Evolutionary conservation across 169 alveolate species (phyloP).

Genomic region (Cryptosporidium ubiquitum): DNA sequence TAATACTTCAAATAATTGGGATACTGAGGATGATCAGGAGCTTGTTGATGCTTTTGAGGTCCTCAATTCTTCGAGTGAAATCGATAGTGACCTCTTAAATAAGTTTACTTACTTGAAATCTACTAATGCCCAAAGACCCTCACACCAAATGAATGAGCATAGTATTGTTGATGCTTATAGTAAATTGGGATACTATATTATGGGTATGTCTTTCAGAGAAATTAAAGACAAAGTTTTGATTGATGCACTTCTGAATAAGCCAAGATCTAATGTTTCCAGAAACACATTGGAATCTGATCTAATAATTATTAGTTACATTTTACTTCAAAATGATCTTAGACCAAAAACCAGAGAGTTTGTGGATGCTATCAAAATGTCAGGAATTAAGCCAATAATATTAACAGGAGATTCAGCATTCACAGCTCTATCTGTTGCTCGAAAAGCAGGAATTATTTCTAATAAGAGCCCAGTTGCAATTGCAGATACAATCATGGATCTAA

Average conservation of each 20-base stretch:
- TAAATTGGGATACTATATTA: slow-evolving; percentile 53
- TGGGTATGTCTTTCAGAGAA: slow-evolving; percentile 53
- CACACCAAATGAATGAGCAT: neutral
- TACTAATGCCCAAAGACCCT: neutral
- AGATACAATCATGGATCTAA: neutral
- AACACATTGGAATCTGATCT: slow-evolving; percentile 22
- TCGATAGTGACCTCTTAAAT: neutral
- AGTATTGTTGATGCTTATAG: slow-evolving; percentile 36
- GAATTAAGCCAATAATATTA: slow-evolving; percentile 51
- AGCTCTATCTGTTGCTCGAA: slow-evolving; percentile 53
- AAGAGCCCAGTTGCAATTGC: slow-evolving; percentile 18
- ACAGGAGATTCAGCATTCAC: slow-evolving; percentile 71
- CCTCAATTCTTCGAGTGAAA: slow-evolving; percentile 10
- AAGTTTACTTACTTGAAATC: neutral
- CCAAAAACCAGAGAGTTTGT: slow-evolving; percentile 13
- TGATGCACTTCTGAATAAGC: slow-evolving; percentile 32
- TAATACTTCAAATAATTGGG: neutral
- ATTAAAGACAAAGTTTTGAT: slow-evolving; percentile 49
- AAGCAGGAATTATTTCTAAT: slow-evolving; percentile 25
- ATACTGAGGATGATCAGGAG: slow-evolving; percentile 24
- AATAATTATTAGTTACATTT: neutral
- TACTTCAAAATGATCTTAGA: slow-evolving; percentile 32
- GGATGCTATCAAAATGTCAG: slow-evolving; percentile 8
- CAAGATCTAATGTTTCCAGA: slow-evolving; percentile 68
- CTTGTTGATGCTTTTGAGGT: slow-evolving; percentile 46